These are phyloP conservation scores for Fusarium scirpi DNA, from an alignment of 2,329 filamentous ascomycete species.

Conservation along the genomic window DNA sequence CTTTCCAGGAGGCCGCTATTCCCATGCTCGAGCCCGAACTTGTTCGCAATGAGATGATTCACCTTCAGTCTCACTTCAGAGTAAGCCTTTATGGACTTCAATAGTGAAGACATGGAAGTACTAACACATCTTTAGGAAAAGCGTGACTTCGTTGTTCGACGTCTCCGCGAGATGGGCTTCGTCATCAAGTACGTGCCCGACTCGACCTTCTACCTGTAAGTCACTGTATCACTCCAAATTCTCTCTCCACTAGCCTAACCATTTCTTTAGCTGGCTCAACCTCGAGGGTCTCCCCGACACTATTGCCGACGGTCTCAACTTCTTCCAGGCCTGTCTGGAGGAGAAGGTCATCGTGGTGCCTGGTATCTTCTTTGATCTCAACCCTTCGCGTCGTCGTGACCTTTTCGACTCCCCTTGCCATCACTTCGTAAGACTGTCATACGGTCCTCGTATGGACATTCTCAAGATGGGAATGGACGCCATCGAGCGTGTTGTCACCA, in stretches of 20 bases:
- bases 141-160: conserved; percentile 87
- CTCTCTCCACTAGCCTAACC: neutral
- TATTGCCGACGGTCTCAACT: conserved; percentile 93
- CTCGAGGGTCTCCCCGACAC: conserved; percentile 77
- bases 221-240: neutral
- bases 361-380: conserved; percentile 97
- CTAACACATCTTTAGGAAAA: conserved; percentile 69
- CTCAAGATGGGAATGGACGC: conserved; percentile 84
- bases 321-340: conserved; percentile 92
- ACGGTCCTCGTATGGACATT: conserved; percentile 84
- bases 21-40: conserved; percentile 90
- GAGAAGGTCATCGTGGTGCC: conserved; percentile 98
- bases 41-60: conserved; percentile 87
- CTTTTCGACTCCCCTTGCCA: conserved; percentile 96
- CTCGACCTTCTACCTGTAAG: conserved; percentile 92
- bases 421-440: conserved; percentile 87
- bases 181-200: conserved; percentile 85
- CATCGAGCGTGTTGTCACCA: conserved; percentile 83
- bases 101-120: neutral
- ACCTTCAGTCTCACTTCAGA: conserved; percentile 88
- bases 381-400: conserved; percentile 88
- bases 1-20: conserved; percentile 94
- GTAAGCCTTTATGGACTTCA: conserved; percentile 51
- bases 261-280: conserved; percentile 62
- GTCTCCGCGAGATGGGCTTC: conserved; percentile 89